Percentiles rank a stretch among this genome's conserved stretches.
Evolutionary conservation across 2,329 filamentous ascomycete species (phyloP).

Genomic region (Curvularia spicifera): DNA sequence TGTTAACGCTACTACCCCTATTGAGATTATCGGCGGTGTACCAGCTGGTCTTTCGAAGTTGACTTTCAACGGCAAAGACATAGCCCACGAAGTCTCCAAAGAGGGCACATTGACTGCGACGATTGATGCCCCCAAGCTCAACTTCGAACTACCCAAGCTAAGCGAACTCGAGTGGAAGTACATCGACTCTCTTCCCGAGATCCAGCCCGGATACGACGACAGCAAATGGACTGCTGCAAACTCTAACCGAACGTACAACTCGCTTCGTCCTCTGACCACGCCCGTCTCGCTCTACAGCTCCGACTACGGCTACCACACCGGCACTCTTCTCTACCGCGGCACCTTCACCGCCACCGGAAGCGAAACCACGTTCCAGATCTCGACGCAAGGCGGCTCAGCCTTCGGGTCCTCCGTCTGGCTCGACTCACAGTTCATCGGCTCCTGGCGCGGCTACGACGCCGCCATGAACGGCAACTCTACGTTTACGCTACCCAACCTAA

Average conservation of each 20-base stretch:
- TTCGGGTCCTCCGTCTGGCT: conserved; percentile 74
- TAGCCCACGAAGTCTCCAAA: conserved; percentile 50
- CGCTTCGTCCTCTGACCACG: conserved; percentile 62
- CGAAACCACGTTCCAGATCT: conserved; percentile 64
- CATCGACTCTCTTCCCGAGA: conserved; percentile 74
- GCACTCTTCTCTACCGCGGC: conserved; percentile 72
- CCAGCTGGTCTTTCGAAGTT: conserved; percentile 60
- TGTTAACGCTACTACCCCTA: conserved; percentile 69
- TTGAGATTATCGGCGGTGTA: conserved; percentile 72
- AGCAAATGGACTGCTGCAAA: conserved; percentile 68
- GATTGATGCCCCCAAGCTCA: conserved; percentile 59
- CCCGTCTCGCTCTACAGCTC: conserved; percentile 68
- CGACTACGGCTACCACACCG: conserved; percentile 77
- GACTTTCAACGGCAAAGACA: conserved; percentile 64
- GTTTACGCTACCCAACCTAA: conserved; percentile 62
- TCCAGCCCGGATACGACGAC: conserved; percentile 70
- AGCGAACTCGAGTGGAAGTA: conserved; percentile 69
- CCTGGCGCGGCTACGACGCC: conserved; percentile 64
- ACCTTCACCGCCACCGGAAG: conserved; percentile 69
- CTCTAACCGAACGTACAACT: conserved; percentile 66
- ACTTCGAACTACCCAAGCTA: conserved; percentile 64
- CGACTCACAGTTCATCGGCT: conserved; percentile 67
- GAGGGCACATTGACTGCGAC: conserved; percentile 59
- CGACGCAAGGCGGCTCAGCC: conserved; percentile 70
- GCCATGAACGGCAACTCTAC: conserved; percentile 61